These are phyloP conservation scores for Protea cynaroides DNA, from an alignment of 164 flowering plant genomes.

Conservation along the genomic window DNA sequence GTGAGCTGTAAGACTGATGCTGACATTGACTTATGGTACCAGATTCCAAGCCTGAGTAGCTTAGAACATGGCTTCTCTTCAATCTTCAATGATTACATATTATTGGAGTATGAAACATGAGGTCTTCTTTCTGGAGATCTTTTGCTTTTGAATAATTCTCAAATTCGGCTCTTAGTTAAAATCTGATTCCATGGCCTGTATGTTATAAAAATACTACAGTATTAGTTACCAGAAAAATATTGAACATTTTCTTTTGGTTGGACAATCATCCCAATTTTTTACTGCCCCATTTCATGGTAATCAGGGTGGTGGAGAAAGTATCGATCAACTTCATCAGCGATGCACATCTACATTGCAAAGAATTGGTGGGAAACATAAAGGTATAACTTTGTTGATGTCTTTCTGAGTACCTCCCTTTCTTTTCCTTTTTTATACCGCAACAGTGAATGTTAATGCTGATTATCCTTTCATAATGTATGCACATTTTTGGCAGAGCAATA, in stretches of 20 bases:
- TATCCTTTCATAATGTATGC: not conserved
- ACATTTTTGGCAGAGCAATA: not conserved
- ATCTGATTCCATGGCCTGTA: not conserved
- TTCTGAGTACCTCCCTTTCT: not conserved
- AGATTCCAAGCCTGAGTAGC: too few relatives aligned
- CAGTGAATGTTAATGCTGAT: not conserved
- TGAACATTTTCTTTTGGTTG: not conserved
- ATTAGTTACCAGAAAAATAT: not conserved
- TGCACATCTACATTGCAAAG: constrained; percentile 55
- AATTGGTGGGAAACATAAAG: constrained; percentile 67
- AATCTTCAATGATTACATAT: too few relatives aligned
- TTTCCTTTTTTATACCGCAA: not conserved
- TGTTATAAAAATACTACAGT: not conserved
- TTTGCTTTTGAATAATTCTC: too few relatives aligned
- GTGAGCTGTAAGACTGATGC: too few relatives aligned
- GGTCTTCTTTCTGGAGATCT: too few relatives aligned
- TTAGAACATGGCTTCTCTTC: too few relatives aligned
- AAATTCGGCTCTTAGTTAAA: too few relatives aligned
- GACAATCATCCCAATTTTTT: constrained; percentile 2
- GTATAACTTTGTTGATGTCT: constrained; percentile 21
- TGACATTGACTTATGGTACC: too few relatives aligned
- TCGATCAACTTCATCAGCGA: constrained; percentile 55
- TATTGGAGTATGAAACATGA: too few relatives aligned
- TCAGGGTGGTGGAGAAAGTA: constrained; percentile 98
- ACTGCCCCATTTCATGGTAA: constrained; percentile 9